Conservation (phyloP, 2,329 filamentous ascomycete species). For the Neonectria punicea region DNA sequence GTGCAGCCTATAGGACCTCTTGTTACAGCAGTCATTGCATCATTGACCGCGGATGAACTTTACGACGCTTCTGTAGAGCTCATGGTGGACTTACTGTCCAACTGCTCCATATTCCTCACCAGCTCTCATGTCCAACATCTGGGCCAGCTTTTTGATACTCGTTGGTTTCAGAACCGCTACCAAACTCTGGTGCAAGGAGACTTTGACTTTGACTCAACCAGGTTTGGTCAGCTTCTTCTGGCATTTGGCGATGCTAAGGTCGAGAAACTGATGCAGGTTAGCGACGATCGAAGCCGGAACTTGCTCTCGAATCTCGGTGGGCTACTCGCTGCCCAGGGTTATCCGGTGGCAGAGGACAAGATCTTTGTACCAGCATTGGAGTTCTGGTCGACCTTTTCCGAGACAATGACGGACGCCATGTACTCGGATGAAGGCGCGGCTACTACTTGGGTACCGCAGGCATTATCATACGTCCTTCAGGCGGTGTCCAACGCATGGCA, state of each 20-base stretch:
- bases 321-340: constrained; percentile 72
- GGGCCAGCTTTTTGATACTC: constrained; percentile 67
- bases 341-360: constrained; percentile 77
- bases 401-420: constrained; percentile 70
- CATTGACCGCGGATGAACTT: constrained; percentile 66
- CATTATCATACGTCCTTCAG: constrained; percentile 69
- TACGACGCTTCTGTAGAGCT: constrained; percentile 72
- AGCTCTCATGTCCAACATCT: constrained; percentile 67
- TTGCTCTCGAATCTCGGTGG: constrained; percentile 70
- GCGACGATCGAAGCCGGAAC: constrained; percentile 60
- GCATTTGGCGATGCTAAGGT: constrained; percentile 76
- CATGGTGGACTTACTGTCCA: constrained; percentile 72
- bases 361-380: constrained; percentile 80
- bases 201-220: constrained; percentile 71
- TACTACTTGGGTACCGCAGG: constrained; percentile 66
- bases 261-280: constrained; percentile 65
- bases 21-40: constrained; percentile 68
- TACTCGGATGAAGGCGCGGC: constrained; percentile 60
- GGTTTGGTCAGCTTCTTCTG: constrained; percentile 74
- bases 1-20: constrained; percentile 69
- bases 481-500: constrained; percentile 74
- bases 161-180: constrained; percentile 68
- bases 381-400: constrained; percentile 83
- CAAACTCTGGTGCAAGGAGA: constrained; percentile 66
- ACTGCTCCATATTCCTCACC: constrained; percentile 72